A percentile compares a stretch with the other conserved stretches of the same genome.
Conservation (phyloP, 1,139 yeast species). For the Sugiyamaella neomexicana region DNA sequence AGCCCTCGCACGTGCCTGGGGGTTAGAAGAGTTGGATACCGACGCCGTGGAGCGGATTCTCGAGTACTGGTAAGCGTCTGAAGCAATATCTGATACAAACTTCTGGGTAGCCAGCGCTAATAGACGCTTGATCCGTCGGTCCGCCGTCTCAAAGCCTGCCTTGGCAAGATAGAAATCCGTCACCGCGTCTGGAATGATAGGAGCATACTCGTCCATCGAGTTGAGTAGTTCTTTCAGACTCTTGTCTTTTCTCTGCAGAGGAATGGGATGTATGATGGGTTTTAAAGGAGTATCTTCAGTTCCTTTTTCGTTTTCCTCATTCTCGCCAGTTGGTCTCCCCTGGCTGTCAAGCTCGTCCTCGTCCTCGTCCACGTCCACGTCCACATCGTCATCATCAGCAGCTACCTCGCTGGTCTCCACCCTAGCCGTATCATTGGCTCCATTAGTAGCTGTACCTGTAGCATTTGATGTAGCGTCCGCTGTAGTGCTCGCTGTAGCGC, state of each 20-base stretch:
- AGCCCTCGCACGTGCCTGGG: constrained; percentile 82
- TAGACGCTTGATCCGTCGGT: constrained; percentile 75
- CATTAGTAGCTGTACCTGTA: neutral
- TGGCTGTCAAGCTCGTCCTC: constrained; percentile 40
- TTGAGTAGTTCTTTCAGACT: constrained; percentile 82
- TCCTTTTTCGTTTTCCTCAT: constrained; percentile 18
- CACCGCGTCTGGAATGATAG: constrained; percentile 97
- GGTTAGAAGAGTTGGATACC: constrained; percentile 79
- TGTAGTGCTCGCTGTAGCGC: neutral
- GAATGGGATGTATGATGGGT: constrained; percentile 52
- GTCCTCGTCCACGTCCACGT: constrained; percentile 39
- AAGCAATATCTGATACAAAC: constrained; percentile 89
- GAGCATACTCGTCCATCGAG: constrained; percentile 91
- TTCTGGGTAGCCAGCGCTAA: constrained; percentile 95
- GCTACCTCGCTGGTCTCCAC: too few relatives aligned
- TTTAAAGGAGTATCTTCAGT: constrained; percentile 23
- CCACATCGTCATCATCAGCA: too few relatives aligned
- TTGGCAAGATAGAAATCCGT: constrained; percentile 88
- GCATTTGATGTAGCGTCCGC: neutral
- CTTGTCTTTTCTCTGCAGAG: constrained; percentile 82
- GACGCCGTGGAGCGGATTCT: constrained; percentile 83
- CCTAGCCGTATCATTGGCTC: too few relatives aligned
- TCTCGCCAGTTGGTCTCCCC: constrained; percentile 2
- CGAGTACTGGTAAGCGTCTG: constrained; percentile 94
- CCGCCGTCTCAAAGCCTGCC: constrained; percentile 84